Evolutionary conservation across 1,284 basidiomycete genomes (phyloP), one percentile per base, ranked within the genome.

Genomic region (Anthracocystis panici-leucophaei): DNA sequence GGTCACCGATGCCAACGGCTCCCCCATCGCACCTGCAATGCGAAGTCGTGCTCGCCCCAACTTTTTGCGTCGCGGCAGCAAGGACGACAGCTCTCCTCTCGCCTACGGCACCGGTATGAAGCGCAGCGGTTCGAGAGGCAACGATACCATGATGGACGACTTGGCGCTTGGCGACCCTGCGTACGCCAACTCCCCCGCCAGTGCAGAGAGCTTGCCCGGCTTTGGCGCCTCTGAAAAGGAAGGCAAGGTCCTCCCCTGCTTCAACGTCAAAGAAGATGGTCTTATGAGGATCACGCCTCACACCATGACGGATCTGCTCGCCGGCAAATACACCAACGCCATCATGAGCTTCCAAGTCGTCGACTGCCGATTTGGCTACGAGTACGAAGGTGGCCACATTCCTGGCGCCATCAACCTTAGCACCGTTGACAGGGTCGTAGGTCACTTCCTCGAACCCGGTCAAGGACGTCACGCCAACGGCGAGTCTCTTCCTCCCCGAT

Each of bases 321-420:
- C 65, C 4, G 82, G 83, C 50, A 68, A 75, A 25, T 85, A 72
- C 61, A 70, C 77, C 58, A 75, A 82, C 23, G 71, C 64, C 25
- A 78, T 85, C 52, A 52, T 65, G 20, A 64, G 63, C 40, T 83
- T 59, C 59, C 78, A 80, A 71, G 87, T 99, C 60, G 91, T 99
- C 81, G 96, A 99, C 87, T 99, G 97, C 86, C 92, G 96, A 29
- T 99, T 99, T 86, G 93, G 94, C 75, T 99, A 97, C 84, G 97
- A 99, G 87, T 97, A 92, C 85, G 89, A 90, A 53, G 96, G 96
- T 12, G 97, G 96, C 0, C 96, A 99, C 87, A 91, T 99, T 69
- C 90, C 90, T 5, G 93, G 94, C 18, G 95, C 97, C 2, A 88
- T 95, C 85, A 98, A 98, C 85, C 90, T 99, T 81, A 93, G 93